Conservation (phyloP, 2,329 filamentous ascomycete species). For the Pseudocercospora fuligena region DNA sequence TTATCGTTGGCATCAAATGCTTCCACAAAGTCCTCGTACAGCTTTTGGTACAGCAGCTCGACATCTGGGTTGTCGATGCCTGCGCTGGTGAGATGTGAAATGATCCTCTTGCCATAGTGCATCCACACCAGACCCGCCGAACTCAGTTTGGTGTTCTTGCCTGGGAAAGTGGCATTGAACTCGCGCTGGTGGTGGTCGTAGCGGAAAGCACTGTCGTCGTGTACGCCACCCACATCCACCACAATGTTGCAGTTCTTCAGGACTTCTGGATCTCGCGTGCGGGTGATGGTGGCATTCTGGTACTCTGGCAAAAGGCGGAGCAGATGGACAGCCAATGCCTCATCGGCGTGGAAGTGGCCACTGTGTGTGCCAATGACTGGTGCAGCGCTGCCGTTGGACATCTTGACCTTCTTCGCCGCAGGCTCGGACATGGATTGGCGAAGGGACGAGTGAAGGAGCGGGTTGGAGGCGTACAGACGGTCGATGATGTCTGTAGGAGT, state of each 20-base stretch:
- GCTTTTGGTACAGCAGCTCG: slow-evolving; percentile 77
- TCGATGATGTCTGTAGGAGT: slow-evolving; percentile 20
- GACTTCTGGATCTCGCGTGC: slow-evolving; percentile 80
- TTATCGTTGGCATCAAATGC: slow-evolving; percentile 98
- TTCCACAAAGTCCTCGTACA: slow-evolving; percentile 93
- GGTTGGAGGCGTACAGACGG: slow-evolving; percentile 22
- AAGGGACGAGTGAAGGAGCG: slow-evolving; percentile 23
- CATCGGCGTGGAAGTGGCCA: slow-evolving; percentile 98
- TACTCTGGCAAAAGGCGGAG: slow-evolving; percentile 88
- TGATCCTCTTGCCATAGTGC: slow-evolving; percentile 88
- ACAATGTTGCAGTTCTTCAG: slow-evolving; percentile 89
- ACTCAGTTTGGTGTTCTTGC: slow-evolving; percentile 83
- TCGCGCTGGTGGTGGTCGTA: slow-evolving; percentile 98
- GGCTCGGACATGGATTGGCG: slow-evolving; percentile 34
- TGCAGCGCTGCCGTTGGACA: slow-evolving; percentile 50
- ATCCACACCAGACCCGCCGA: slow-evolving; percentile 93
- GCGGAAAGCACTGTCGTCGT: slow-evolving; percentile 74
- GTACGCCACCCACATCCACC: slow-evolving; percentile 96
- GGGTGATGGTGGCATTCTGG: slow-evolving; percentile 72
- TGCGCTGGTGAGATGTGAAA: slow-evolving; percentile 68
- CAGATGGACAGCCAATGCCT: slow-evolving; percentile 95
- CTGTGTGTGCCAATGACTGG: slow-evolving; percentile 87
- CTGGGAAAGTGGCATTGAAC: slow-evolving; percentile 84
- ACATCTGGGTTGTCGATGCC: slow-evolving; percentile 69
- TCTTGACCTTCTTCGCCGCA: slow-evolving; percentile 80